phyloP scores from a whole-genome alignment of 2,329 filamentous ascomycete genomes.

The Sclerotinia glacialis region DNA sequence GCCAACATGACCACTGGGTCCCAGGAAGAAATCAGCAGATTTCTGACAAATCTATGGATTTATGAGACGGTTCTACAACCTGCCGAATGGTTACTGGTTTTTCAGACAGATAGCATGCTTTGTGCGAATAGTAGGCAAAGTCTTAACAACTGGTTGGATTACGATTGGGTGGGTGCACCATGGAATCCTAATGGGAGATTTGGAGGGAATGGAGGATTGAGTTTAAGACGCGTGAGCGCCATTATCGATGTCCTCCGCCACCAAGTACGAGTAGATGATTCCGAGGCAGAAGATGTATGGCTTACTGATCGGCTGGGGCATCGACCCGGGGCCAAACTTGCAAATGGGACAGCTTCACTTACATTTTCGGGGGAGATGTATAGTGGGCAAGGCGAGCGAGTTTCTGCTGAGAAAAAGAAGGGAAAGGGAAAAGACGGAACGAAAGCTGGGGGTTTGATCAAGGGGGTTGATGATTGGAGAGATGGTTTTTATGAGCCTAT shows the following conservation, averaged over 20 bases:
- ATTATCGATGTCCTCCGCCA: slow-evolving; percentile 52
- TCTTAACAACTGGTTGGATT: slow-evolving; percentile 29
- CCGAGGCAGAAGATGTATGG: slow-evolving; percentile 57
- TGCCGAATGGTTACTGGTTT: slow-evolving; percentile 53
- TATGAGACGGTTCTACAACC: slow-evolving; percentile 49
- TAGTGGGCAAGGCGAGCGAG: slow-evolving; percentile 40
- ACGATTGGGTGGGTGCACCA: slow-evolving; percentile 40
- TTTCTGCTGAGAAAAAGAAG: slow-evolving; percentile 29
- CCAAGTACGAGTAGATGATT: slow-evolving; percentile 45
- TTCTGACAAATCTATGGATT: slow-evolving; percentile 51
- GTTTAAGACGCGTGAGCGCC: slow-evolving; percentile 51
- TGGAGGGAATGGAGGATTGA: slow-evolving; percentile 41
- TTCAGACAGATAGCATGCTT: slow-evolving; percentile 54
- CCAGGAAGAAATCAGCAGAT: slow-evolving; percentile 51
- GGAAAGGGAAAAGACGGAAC: slow-evolving; percentile 27
- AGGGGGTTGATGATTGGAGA: slow-evolving; percentile 50
- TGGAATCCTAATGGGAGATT: slow-evolving; percentile 38
- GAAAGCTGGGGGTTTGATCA: slow-evolving; percentile 37
- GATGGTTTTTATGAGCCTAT: slow-evolving; percentile 55
- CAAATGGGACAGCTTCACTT: slow-evolving; percentile 50
- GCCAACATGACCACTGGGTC: slow-evolving; percentile 49
- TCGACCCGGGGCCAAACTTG: slow-evolving; percentile 48
- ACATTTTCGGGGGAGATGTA: slow-evolving; percentile 52
- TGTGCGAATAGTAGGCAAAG: slow-evolving; percentile 46
- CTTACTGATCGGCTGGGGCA: slow-evolving; percentile 52